Evolutionary conservation across 495 filamentous ascomycete genomes (phyloP).

Genomic region (Tricharina praecox): DNA sequence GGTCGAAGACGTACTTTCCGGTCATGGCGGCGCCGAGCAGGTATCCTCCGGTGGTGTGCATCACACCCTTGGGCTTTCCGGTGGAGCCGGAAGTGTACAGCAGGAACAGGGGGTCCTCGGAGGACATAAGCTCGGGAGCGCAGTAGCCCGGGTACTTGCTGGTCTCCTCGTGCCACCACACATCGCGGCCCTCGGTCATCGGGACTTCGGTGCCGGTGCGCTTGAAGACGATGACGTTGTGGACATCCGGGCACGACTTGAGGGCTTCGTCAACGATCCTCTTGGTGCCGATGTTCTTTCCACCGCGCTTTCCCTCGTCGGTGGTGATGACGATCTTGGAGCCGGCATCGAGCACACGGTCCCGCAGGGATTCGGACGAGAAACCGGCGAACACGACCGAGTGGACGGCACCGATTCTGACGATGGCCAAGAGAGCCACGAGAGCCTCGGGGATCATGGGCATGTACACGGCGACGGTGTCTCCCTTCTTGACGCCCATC

Average conservation of each 20-base stretch:
- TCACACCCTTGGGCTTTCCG: constrained; percentile 95
- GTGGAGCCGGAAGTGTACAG: constrained; percentile 97
- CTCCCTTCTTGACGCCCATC: constrained; percentile 94
- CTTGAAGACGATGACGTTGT: constrained; percentile 76
- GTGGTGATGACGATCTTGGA: constrained; percentile 89
- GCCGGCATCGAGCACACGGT: constrained; percentile 80
- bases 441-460: constrained; percentile 98
- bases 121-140: constrained; percentile 67
- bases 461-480: constrained; percentile 92
- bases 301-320: constrained; percentile 94
- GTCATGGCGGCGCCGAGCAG: constrained; percentile 81
- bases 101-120: constrained; percentile 92
- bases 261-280: constrained; percentile 98
- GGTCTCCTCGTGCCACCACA: constrained; percentile 97
- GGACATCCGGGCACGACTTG: constrained; percentile 87
- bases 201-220: constrained; percentile 88
- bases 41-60: constrained; percentile 95
- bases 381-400: constrained; percentile 98
- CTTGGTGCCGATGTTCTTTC: constrained; percentile 96
- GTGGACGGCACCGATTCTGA: constrained; percentile 88
- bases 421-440: constrained; percentile 76
- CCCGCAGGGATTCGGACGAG: constrained; percentile 87
- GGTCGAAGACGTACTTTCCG: constrained; percentile 97
- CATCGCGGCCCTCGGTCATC: constrained; percentile 73
- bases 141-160: constrained; percentile 89